Conservation (phyloP, 768 basidiomycete species). For the Pulveroboletus sp. region DNA sequence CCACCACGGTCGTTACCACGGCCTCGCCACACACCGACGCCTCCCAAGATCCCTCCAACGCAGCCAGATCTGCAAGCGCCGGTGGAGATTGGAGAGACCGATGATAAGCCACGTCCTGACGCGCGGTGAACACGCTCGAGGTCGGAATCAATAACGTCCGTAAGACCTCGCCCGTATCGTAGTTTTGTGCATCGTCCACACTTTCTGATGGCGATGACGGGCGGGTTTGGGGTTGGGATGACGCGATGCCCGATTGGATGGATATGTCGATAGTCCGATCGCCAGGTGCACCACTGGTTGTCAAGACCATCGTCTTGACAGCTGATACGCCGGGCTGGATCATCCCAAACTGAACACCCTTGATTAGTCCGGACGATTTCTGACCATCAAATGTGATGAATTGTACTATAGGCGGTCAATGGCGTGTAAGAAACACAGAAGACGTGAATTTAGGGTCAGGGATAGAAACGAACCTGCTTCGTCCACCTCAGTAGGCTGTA, state of each 20-base stretch:
- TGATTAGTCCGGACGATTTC: conserved; percentile 69
- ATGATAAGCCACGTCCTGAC: conserved; percentile 54
- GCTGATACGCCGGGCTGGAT: conserved; percentile 56
- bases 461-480: conserved; percentile 51
- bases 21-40: conserved; percentile 54
- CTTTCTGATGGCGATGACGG: not conserved
- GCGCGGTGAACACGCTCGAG: conserved; percentile 55
- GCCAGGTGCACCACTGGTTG: conserved; percentile 60
- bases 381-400: conserved; percentile 59
- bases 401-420: conserved; percentile 43
- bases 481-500: conserved; percentile 80
- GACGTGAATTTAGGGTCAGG: not conserved
- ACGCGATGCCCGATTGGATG: conserved; percentile 53
- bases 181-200: conserved; percentile 15
- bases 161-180: conserved; percentile 51
- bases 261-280: conserved; percentile 81
- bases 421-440: not conserved
- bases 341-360: conserved; percentile 53
- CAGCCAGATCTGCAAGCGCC: conserved; percentile 51
- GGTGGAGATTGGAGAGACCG: conserved; percentile 39
- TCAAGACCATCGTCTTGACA: conserved; percentile 62
- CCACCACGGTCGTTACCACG: conserved; percentile 48
- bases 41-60: conserved; percentile 56
- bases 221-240: conserved; percentile 2
- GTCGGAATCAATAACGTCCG: conserved; percentile 67